Evolutionary conservation across 495 filamentous ascomycete genomes (phyloP), one percentile per base, ranked within the genome.

Genomic region (Tricharina praecox): DNA sequence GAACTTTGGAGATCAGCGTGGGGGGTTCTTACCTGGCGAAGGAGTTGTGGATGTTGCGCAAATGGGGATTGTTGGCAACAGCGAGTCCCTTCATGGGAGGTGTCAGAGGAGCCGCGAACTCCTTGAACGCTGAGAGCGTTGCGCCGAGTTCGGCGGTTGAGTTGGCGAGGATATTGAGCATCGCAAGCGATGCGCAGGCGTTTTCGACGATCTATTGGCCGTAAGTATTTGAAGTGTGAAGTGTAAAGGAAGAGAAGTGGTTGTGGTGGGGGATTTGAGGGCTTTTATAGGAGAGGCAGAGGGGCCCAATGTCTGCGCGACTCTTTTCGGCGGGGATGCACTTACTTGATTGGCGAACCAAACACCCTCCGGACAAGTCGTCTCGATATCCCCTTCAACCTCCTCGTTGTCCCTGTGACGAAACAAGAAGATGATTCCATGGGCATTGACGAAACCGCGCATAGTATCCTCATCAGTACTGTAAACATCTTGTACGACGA

Each of bases 321-420:
- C n/a, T n/a, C n/a, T n/a, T n/a, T n/a, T n/a, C n/a, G n/a, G n/a
- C n/a, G n/a, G n/a, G n/a, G n/a, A n/a, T n/a, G n/a, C n/a, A n/a
- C n/a, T n/a, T n/a, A n/a, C 81, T 66, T 96, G 90, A 55, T 94
- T 95, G 11, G 85, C 85, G 64, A 95, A 95, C 90, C 90, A 97
- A 23, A 94, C 63, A 4, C 77, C 68, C 15, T 77, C 66, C 0
- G 82, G 79, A 50, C 78, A 82, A 33, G 64, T 53, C 1, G 52
- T 39, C 20, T 55, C 56, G 10, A 60, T 56, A 3, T 55, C 47
- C 13, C 61, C 51, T 13, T 47, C 52, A 25, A 52, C 48, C 72
- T 28, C 63, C n/a, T n/a, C n/a, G n/a, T n/a, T n/a, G 54, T 50
- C 79, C 72, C 49, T 75, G 68, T 35, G 73, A 84, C 49, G 78